Evolutionary conservation across 371 early-diverging fungal genomes (phyloP).

Genomic region (Lichtheimia corymbifera): DNA sequence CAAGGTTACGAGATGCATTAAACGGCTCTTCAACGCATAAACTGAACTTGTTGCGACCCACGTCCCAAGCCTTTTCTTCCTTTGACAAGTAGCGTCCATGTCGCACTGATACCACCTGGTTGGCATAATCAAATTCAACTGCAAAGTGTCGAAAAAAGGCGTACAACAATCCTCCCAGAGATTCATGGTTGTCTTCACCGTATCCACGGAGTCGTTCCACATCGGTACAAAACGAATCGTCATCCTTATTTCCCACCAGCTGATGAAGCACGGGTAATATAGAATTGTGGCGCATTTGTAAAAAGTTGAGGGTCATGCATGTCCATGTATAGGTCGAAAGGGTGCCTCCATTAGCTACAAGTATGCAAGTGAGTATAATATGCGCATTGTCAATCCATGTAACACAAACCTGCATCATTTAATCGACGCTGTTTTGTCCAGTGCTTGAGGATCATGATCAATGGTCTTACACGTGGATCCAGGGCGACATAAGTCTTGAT

Average conservation of each 20-base stretch:
- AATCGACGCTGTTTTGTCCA: constrained; percentile 79
- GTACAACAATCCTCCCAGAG: constrained; percentile 79
- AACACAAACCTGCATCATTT: constrained; percentile 64
- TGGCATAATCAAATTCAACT: constrained; percentile 79
- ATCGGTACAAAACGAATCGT: constrained; percentile 64
- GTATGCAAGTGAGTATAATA: background rate
- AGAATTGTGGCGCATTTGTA: constrained; percentile 88
- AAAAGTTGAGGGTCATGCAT: constrained; percentile 84
- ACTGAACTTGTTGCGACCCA: constrained; percentile 52
- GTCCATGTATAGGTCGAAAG: constrained; percentile 94
- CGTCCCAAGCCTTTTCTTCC: constrained; percentile 79
- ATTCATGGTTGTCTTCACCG: constrained; percentile 69
- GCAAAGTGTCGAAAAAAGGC: constrained; percentile 85
- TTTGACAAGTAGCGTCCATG: constrained; percentile 77
- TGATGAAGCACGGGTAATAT: constrained; percentile 86
- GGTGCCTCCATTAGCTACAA: constrained; percentile 84
- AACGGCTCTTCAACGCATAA: constrained; percentile 94
- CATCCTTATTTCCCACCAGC: constrained; percentile 19
- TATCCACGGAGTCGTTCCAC: constrained; percentile 63
- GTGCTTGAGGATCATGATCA: constrained; percentile 78
- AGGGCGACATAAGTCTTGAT: constrained; percentile 75
- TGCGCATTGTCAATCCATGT: background rate
- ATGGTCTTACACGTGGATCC: constrained; percentile 78
- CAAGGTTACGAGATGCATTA: constrained; percentile 80
- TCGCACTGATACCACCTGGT: constrained; percentile 78